phyloP scores from a whole-genome alignment of 164 flowering plant genomes.

The Dillenia suffruticosa region DNA sequence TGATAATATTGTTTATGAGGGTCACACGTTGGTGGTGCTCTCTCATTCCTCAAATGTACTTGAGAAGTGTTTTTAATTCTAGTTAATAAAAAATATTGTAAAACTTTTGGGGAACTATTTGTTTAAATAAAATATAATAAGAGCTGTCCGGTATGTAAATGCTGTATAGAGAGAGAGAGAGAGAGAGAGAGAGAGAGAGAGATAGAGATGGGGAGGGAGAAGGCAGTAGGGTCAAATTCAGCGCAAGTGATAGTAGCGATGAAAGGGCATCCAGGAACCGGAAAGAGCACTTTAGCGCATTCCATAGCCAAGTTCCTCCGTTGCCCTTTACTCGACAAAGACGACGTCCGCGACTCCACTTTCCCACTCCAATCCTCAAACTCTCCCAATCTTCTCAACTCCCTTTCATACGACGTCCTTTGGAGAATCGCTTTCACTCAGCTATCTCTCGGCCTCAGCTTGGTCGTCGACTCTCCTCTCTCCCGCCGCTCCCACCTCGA shows the following conservation, averaged over 20 bases:
- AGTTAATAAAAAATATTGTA: too few species aligned
- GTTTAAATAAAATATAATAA: too few species aligned
- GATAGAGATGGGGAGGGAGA: not conserved
- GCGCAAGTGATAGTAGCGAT: slow-evolving; percentile 47
- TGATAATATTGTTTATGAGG: too few species aligned
- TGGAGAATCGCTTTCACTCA: slow-evolving; percentile 54
- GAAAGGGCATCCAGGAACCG: slow-evolving; percentile 90
- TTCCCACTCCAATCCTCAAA: slow-evolving; percentile 20
- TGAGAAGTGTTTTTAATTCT: too few species aligned
- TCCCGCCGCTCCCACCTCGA: slow-evolving; percentile 53
- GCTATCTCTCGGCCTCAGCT: slow-evolving; percentile 55
- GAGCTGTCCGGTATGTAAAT: too few species aligned
- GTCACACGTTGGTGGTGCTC: too few species aligned
- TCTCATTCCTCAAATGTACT: too few species aligned
- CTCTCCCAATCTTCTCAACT: slow-evolving; percentile 36
- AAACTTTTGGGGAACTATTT: too few species aligned
- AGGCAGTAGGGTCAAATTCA: not conserved
- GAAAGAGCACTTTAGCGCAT: slow-evolving; percentile 60
- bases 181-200: slow-evolving; percentile 1
- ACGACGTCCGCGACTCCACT: slow-evolving; percentile 59
- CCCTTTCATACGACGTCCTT: slow-evolving; percentile 59
- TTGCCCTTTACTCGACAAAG: slow-evolving; percentile 77
- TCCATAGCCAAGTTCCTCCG: slow-evolving; percentile 40
- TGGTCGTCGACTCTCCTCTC: slow-evolving; percentile 71
- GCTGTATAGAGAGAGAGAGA: too few species aligned